Evolutionary conservation across 768 basidiomycete species (phyloP), one percentile per base, ranked within the genome.

Genomic region (Collybia mongolica): DNA sequence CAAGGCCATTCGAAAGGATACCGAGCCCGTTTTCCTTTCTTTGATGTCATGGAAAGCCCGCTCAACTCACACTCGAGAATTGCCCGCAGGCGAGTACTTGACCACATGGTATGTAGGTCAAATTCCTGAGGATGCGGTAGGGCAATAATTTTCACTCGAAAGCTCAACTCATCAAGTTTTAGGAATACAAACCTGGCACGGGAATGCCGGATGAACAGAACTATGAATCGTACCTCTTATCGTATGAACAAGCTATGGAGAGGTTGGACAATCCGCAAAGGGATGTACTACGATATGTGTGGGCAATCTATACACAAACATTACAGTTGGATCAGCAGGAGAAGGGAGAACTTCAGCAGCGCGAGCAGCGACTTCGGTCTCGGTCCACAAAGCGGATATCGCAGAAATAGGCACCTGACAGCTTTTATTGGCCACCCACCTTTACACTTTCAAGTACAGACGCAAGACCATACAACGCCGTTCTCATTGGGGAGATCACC

Each of bases 141-240:
- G 78, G 70, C 23, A 23, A 47, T 15, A 4, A 11, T n/a, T 36
- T 29, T 14, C 11, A 18, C 7, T 18, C 7, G 22, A 28, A 35
- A 22, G 47, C 18, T 1, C 26, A 20, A 23, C 12, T 29, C 22
- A 39, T 14, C 17, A 22, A 15, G 5, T 6, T 32, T 3, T 44
- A 84, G 81, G 69, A 74, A 5, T 70, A 65, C 12, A 71, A 81
- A 19, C 55, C 61, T 26, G 72, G 74, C 14, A 85, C 83, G 11
- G 77, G 79, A 6, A 85, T 83, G 82, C 63, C 75, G 0, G 72
- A 85, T 57, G 84, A 86, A 58, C 61, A 73, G 53, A 59, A 70
- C 42, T 86, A 75, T 60, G 60, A 62, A 35, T 69, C 75, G 12
- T 63, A 73, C 49, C 60, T 85, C 11, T 40, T 81, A 2, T 46